phyloP scores from a whole-genome alignment of 2,329 filamentous ascomycete genomes.

The Tetracladium maxilliforme region DNA sequence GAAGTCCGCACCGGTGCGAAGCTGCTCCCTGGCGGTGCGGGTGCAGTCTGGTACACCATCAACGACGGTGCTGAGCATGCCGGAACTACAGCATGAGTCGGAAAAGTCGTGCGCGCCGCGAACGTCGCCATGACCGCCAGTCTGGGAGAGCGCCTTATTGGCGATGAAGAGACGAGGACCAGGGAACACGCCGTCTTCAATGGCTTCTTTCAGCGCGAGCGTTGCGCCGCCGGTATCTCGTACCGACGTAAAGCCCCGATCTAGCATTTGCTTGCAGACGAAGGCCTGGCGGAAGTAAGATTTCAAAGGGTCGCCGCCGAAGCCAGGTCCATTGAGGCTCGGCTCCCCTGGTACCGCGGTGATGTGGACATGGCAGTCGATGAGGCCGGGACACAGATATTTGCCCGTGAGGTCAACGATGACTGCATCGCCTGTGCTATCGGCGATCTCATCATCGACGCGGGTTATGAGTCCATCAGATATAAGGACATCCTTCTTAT shows the following conservation, averaged over 20 bases:
- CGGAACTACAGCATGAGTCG: slow-evolving; percentile 31
- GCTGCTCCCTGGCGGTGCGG: slow-evolving; percentile 33
- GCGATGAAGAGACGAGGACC: slow-evolving; percentile 41
- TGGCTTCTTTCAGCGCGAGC: slow-evolving; percentile 37
- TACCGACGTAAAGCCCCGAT: slow-evolving; percentile 40
- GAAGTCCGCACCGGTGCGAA: slow-evolving; percentile 41
- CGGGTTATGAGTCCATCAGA: slow-evolving; percentile 17
- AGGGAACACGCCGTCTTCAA: slow-evolving; percentile 36
- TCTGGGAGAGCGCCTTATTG: slow-evolving; percentile 37
- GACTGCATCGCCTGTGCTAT: not conserved
- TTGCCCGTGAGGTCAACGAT: slow-evolving; percentile 21
- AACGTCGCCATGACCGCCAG: slow-evolving; percentile 42
- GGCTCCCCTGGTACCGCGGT: slow-evolving; percentile 25
- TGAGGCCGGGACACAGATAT: slow-evolving; percentile 32
- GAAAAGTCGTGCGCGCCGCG: slow-evolving; percentile 25
- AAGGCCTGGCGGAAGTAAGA: slow-evolving; percentile 30
- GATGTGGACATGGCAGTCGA: slow-evolving; percentile 34
- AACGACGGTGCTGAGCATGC: slow-evolving; percentile 27
- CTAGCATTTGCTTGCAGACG: slow-evolving; percentile 31
- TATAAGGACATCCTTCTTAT: slow-evolving; percentile 16
- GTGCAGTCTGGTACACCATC: slow-evolving; percentile 41
- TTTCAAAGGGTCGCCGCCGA: slow-evolving; percentile 15
- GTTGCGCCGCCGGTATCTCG: slow-evolving; percentile 43
- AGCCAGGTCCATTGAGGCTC: slow-evolving; percentile 18
- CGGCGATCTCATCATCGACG: slow-evolving; percentile 4